These are phyloP conservation scores for Diutina scorzettiae DNA, from an alignment of 1,139 yeast species.

Conservation along the genomic window DNA sequence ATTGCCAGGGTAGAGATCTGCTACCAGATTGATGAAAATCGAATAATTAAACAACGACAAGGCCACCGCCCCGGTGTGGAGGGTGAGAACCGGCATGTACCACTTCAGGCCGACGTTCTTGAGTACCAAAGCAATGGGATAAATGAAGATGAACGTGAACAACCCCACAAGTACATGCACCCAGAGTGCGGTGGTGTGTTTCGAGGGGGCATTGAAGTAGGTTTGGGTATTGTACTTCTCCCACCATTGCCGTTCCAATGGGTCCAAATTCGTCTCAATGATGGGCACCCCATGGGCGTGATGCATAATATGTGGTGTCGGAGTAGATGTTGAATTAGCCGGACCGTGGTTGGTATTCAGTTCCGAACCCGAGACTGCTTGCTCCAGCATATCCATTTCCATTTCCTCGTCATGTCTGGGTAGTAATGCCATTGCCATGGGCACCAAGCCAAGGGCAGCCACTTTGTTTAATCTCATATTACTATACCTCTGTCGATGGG, in stretches of 20 bases:
- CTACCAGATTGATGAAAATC: slow-evolving; percentile 48
- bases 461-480: too few species aligned
- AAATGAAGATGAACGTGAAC: slow-evolving; percentile 40
- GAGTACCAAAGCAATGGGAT: slow-evolving; percentile 61
- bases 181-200: slow-evolving; percentile 40
- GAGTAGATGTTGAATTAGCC: too few species aligned
- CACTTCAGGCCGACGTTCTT: slow-evolving; percentile 46
- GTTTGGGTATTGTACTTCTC: slow-evolving; percentile 70
- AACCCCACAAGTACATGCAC: slow-evolving; percentile 42
- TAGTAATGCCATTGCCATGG: background rate
- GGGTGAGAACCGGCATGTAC: slow-evolving; percentile 44
- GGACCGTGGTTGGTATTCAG: too few species aligned
- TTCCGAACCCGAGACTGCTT: too few species aligned
- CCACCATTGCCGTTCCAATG: slow-evolving; percentile 73
- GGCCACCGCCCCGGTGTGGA: slow-evolving; percentile 35
- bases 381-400: background rate
- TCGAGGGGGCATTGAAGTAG: slow-evolving; percentile 46
- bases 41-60: slow-evolving; percentile 47
- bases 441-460: too few species aligned
- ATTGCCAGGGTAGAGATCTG: slow-evolving; percentile 64
- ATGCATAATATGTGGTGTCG: slow-evolving; percentile 39
- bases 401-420: background rate
- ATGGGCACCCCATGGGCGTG: slow-evolving; percentile 71
- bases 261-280: slow-evolving; percentile 51
- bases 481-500: too few species aligned